Conservation (phyloP, 2,329 filamentous ascomycete genomes). For the Camillea tinctor region DNA sequence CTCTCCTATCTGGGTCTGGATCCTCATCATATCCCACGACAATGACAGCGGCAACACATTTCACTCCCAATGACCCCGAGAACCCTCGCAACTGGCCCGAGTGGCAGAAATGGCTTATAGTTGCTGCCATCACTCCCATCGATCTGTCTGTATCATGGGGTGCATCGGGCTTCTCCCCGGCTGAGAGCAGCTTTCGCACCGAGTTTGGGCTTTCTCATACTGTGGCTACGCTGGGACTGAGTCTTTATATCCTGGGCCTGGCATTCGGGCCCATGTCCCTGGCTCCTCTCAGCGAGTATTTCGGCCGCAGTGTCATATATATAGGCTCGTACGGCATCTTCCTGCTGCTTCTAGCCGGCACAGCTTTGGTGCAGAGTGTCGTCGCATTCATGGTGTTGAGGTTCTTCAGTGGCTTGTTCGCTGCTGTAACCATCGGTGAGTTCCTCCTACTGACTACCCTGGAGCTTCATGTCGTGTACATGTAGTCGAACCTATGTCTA, state of each 20-base stretch:
- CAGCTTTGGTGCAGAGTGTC: constrained; percentile 41
- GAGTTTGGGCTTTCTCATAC: constrained; percentile 40
- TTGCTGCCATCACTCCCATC: constrained; percentile 30
- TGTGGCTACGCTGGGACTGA: constrained; percentile 43
- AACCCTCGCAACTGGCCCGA: constrained; percentile 34
- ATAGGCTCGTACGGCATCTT: constrained; percentile 42
- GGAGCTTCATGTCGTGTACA: too few relatives aligned
- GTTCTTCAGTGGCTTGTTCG: constrained; percentile 44
- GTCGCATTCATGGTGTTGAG: constrained; percentile 42
- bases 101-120: constrained; percentile 36
- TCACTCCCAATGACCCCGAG: constrained; percentile 16
- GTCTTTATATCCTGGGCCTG: constrained; percentile 45
- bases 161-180: constrained; percentile 47
- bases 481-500: neutral
- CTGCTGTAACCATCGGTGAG: constrained; percentile 34
- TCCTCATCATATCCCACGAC: neutral
- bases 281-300: constrained; percentile 39
- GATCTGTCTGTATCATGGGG: constrained; percentile 40
- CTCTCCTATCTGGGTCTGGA: neutral
- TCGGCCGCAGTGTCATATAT: constrained; percentile 42
- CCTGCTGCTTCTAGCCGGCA: constrained; percentile 41
- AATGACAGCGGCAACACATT: constrained; percentile 4
- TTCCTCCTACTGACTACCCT: neutral
- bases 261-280: constrained; percentile 37
- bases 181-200: constrained; percentile 38